phyloP scores from a whole-genome alignment of 2,329 filamentous ascomycete species.

The Neocatenulostroma microsporum region DNA sequence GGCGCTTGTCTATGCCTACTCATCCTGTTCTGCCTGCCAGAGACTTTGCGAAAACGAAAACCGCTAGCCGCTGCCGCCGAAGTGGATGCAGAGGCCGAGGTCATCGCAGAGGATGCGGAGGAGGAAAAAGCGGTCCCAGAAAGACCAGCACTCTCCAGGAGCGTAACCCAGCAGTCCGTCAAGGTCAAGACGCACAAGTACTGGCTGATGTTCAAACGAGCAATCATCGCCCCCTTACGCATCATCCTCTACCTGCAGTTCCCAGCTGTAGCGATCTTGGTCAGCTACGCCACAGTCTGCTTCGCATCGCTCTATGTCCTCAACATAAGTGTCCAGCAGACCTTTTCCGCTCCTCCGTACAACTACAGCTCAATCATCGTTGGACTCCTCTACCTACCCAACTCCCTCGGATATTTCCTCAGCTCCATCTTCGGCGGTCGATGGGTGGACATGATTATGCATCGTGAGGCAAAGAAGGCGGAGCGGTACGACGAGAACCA shows the following conservation, averaged over 20 bases:
- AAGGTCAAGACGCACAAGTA: constrained; percentile 49
- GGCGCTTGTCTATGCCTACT: constrained; percentile 52
- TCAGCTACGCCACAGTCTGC: constrained; percentile 65
- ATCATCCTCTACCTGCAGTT: constrained; percentile 66
- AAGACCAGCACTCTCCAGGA: constrained; percentile 34
- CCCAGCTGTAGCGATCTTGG: constrained; percentile 63
- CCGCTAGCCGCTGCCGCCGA: constrained; percentile 25
- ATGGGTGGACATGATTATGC: constrained; percentile 79
- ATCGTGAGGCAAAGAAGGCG: constrained; percentile 61
- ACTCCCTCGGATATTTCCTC: constrained; percentile 63
- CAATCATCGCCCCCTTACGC: constrained; percentile 63
- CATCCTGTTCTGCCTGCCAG: constrained; percentile 56
- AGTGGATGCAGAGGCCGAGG: constrained; percentile 20
- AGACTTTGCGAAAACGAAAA: constrained; percentile 46
- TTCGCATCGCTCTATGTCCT: constrained; percentile 69
- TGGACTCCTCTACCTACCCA: constrained; percentile 70
- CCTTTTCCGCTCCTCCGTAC: constrained; percentile 61
- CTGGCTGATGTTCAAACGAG: constrained; percentile 48
- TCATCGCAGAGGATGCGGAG: constrained; percentile 13
- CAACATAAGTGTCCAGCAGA: constrained; percentile 68
- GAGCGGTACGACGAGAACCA: constrained; percentile 61
- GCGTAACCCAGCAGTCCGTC: constrained; percentile 56
- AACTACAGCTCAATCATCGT: constrained; percentile 59
- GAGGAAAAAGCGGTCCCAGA: constrained; percentile 16
- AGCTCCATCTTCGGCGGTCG: constrained; percentile 62